Conservation (phyloP, 2,329 filamentous ascomycete species). For the Apiospora marii region DNA sequence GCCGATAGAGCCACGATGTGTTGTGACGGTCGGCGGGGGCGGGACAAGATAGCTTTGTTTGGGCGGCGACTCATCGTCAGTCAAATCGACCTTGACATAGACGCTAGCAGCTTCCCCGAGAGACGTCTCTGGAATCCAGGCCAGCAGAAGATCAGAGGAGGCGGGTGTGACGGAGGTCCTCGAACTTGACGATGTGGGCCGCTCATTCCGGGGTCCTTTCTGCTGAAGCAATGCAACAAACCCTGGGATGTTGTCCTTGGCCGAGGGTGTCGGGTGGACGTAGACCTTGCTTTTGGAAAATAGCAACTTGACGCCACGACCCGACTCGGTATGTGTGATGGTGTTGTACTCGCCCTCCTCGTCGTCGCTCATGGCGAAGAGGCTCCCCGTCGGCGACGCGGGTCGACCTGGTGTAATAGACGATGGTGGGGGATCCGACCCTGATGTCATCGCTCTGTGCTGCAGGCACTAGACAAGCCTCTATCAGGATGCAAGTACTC, state of each 20-base stretch:
- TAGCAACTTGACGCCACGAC: constrained; percentile 88
- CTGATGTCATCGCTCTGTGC: constrained; percentile 43
- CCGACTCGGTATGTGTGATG: constrained; percentile 79
- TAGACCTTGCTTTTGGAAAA: constrained; percentile 99
- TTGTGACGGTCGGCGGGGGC: constrained; percentile 84
- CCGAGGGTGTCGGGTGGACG: constrained; percentile 89
- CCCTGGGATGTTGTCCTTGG: constrained; percentile 94
- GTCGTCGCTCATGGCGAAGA: constrained; percentile 96
- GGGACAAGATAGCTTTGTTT: constrained; percentile 91
- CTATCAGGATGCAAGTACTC: neutral
- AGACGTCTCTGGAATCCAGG: constrained; percentile 91
- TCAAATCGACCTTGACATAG: constrained; percentile 95
- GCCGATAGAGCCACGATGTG: constrained; percentile 74
- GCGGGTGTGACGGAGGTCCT: constrained; percentile 51
- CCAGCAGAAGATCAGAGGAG: constrained; percentile 81
- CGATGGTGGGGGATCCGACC: constrained; percentile 29
- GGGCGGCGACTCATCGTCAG: constrained; percentile 80
- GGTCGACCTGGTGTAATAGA: constrained; percentile 45
- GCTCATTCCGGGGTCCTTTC: constrained; percentile 57
- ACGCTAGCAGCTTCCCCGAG: constrained; percentile 86
- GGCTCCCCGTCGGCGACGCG: constrained; percentile 82
- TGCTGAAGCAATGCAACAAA: constrained; percentile 95
- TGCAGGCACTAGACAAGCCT: neutral
- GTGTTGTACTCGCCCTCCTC: constrained; percentile 96
- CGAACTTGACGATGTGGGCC: constrained; percentile 55